Evolutionary conservation across 768 basidiomycete genomes (phyloP), one percentile per base, ranked within the genome.

Genomic region (Cyathus striatus): DNA sequence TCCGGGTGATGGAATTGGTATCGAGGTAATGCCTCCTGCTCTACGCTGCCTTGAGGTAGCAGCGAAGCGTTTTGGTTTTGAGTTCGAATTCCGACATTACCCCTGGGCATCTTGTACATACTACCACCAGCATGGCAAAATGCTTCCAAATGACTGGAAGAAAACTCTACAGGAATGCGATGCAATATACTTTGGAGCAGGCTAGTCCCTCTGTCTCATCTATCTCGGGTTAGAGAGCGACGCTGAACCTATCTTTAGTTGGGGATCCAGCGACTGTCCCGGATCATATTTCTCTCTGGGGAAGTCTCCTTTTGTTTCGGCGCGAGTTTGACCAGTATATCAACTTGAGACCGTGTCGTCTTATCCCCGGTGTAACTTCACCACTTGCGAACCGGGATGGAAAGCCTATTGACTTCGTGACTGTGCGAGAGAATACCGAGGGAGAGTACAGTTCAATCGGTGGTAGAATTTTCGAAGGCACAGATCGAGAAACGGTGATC

Each of bases 201-300:
- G 67, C 62, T 54, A 41, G 44, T 17, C 18, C n/a, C 23, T 21
- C 9, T 37, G 21, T n/a, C n/a, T n/a, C n/a, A n/a, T n/a, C n/a
- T n/a, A n/a, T n/a, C n/a, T n/a, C n/a, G n/a, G n/a, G n/a, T n/a
- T n/a, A n/a, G n/a, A n/a, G n/a, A n/a, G n/a, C n/a, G n/a, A n/a
- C n/a, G n/a, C n/a, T n/a, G n/a, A n/a, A n/a, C n/a, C n/a, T n/a
- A n/a, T n/a, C n/a, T n/a, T n/a, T 42, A 65, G 74, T 75, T 38
- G 74, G 72, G 2, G 69, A 70, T 54, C 73, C 72, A 14, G 63
- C 68, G 23, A 63, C 54, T 5, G 73, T 78, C 2, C 75, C 76
- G 17, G 77, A 79, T 59, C 76, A 79, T 46, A 70, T 79, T 46
- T 76, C 75, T 10, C 59, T 79, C 23, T 79, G 76, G 76, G 72